These are phyloP conservation scores for Suillus subalutaceus DNA, from an alignment of 768 basidiomycete genomes.

Conservation along the genomic window DNA sequence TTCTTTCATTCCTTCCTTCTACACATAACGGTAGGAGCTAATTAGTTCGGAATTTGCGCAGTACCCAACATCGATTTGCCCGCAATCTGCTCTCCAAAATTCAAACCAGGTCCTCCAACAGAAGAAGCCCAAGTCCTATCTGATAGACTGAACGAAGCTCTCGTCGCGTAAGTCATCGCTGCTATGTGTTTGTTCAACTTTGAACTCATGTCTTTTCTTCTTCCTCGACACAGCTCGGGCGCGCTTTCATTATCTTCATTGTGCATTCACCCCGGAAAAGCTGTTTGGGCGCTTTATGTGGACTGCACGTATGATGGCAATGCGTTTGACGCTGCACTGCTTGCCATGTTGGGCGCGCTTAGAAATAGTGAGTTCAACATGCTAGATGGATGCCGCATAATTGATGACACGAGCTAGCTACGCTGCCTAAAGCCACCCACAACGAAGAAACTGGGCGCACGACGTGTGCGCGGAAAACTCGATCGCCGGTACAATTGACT, in stretches of 20 bases:
- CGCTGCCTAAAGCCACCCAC: constrained; percentile 67
- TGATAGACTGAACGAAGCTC: constrained; percentile 74
- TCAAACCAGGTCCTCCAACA: constrained; percentile 93
- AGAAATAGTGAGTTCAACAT: constrained; percentile 66
- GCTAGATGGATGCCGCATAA: neutral
- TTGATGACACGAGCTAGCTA: constrained; percentile 46
- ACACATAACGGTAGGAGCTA: neutral
- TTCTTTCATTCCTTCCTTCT: constrained; percentile 22
- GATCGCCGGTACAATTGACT: constrained; percentile 45
- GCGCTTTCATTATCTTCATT: constrained; percentile 68
- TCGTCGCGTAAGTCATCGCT: constrained; percentile 63
- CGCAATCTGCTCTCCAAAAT: constrained; percentile 89
- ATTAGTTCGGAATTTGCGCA: constrained; percentile 27
- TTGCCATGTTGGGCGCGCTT: constrained; percentile 88
- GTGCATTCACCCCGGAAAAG: constrained; percentile 78
- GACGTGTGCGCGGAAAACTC: constrained; percentile 57
- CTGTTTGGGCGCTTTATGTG: constrained; percentile 93
- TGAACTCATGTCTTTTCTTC: constrained; percentile 6
- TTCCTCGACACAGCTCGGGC: constrained; percentile 51
- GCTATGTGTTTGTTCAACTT: neutral
- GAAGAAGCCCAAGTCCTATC: constrained; percentile 95
- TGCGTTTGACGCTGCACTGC: constrained; percentile 84
- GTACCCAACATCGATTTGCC: constrained; percentile 96
- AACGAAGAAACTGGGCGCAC: constrained; percentile 65
- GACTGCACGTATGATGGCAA: constrained; percentile 97